Evolutionary conservation across 331 rosid genomes (phyloP).

Genomic region (Pyracantha coccinea): DNA sequence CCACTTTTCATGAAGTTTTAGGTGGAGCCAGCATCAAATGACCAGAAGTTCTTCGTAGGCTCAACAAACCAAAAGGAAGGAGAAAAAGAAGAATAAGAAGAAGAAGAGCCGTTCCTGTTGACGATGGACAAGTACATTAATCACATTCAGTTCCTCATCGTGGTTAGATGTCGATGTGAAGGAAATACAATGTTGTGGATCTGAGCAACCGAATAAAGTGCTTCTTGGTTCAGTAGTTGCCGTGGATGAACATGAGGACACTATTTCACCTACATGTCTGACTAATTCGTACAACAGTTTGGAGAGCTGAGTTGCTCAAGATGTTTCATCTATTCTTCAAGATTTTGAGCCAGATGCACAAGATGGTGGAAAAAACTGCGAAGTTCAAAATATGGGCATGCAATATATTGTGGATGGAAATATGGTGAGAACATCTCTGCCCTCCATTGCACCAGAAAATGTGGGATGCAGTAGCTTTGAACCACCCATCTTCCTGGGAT

Average conservation of each 20-base stretch:
- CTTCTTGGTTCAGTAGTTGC: conserved; percentile 1
- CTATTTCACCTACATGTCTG: neutral
- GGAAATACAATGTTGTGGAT: conserved; percentile 3
- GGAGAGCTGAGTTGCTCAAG: conserved; percentile 17
- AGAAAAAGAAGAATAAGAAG: neutral
- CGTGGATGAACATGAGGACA: conserved; percentile 6
- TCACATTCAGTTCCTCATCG: conserved; percentile 8
- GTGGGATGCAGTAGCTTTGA: neutral
- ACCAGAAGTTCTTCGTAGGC: too few relatives aligned
- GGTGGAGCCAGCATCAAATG: too few relatives aligned
- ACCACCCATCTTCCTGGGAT: neutral
- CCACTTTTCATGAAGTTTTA: too few relatives aligned
- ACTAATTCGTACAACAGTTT: conserved; percentile 5
- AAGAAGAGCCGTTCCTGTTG: neutral
- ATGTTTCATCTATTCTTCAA: conserved; percentile 13
- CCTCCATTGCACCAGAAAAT: neutral
- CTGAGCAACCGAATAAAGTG: neutral
- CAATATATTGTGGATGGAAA: neutral
- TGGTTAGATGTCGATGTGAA: conserved; percentile 16
- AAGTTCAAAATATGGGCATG: neutral
- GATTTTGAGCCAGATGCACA: conserved; percentile 8
- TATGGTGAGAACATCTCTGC: conserved; percentile 4
- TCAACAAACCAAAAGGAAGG: neutral
- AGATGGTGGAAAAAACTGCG: neutral
- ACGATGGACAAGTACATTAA: conserved; percentile 15